phyloP scores from a whole-genome alignment of 108 stramenopile species.

The Ochromonas danica region DNA sequence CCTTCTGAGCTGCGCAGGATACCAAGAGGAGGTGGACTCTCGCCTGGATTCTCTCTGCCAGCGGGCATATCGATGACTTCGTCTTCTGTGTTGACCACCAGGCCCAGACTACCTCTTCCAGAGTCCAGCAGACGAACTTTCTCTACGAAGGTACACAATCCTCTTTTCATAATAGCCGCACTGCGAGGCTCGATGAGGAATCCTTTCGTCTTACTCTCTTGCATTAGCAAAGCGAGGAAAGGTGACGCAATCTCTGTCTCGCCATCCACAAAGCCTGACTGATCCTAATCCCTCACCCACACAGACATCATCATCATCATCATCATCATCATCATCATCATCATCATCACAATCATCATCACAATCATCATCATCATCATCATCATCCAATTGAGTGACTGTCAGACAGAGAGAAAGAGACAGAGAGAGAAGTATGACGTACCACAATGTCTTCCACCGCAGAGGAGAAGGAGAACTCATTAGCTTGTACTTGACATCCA shows the following conservation, averaged over 20 bases:
- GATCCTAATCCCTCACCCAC: no score
- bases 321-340: no score
- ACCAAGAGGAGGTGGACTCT: neutral
- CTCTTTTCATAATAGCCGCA: neutral
- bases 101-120: neutral
- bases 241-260: no score
- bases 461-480: no score
- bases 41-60: conserved; percentile 10
- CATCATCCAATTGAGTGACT: no score
- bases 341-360: no score
- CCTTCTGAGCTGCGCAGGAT: neutral
- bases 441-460: no score
- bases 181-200: neutral
- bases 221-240: neutral
- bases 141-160: conserved; percentile 31
- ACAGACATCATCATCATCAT: no score
- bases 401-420: no score
- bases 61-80: conserved; percentile 22
- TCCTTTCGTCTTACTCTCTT: neutral
- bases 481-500: neutral
- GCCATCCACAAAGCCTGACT: no score
- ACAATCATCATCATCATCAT: no score
- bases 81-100: conserved; percentile 29
- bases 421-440: no score
- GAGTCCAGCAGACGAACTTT: neutral